Conservation (phyloP, 2,329 filamentous ascomycete genomes). For the Aspergillus sclerotialis region DNA sequence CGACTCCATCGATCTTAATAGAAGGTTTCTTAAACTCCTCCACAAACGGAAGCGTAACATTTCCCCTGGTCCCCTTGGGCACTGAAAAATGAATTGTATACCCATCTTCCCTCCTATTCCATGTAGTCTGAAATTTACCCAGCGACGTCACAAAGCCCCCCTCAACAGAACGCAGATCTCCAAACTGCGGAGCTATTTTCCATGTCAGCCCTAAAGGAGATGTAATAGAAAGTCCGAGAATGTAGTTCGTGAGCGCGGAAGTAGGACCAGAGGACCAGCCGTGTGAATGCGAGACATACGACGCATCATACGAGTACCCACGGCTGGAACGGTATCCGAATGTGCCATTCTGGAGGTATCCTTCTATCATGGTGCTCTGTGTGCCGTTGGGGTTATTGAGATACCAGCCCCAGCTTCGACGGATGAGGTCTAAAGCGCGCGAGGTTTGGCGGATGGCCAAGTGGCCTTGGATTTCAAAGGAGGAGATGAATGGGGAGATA, state of each 20-base stretch:
- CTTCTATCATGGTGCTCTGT: constrained; percentile 53
- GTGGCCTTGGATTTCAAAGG: constrained; percentile 54
- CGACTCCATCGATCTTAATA: constrained; percentile 16
- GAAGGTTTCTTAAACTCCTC: constrained; percentile 13
- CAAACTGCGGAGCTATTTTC: constrained; percentile 39
- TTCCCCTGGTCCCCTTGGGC: constrained; percentile 14
- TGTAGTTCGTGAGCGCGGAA: constrained; percentile 37
- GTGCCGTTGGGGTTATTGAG: constrained; percentile 52
- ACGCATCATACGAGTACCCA: constrained; percentile 46
- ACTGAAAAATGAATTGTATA: constrained; percentile 17
- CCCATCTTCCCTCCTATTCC: constrained; percentile 8
- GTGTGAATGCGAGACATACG: constrained; percentile 37
- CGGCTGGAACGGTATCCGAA: constrained; percentile 51
- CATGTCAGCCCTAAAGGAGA: constrained; percentile 35
- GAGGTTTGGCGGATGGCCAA: constrained; percentile 41
- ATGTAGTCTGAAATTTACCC: constrained; percentile 32
- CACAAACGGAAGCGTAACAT: constrained; percentile 17
- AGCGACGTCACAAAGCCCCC: constrained; percentile 42
- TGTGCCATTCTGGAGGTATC: constrained; percentile 49
- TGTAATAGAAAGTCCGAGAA: constrained; percentile 39
- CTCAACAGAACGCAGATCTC: constrained; percentile 36
- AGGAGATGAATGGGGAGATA: constrained; percentile 52
- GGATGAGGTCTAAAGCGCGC: constrained; percentile 51
- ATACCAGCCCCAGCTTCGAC: constrained; percentile 56
- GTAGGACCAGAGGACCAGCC: constrained; percentile 40